A percentile compares a stretch with the other conserved stretches of the same genome.
These are phyloP conservation scores for Serendipita vermifera DNA, from an alignment of 768 basidiomycete genomes.

Conservation along the genomic window DNA sequence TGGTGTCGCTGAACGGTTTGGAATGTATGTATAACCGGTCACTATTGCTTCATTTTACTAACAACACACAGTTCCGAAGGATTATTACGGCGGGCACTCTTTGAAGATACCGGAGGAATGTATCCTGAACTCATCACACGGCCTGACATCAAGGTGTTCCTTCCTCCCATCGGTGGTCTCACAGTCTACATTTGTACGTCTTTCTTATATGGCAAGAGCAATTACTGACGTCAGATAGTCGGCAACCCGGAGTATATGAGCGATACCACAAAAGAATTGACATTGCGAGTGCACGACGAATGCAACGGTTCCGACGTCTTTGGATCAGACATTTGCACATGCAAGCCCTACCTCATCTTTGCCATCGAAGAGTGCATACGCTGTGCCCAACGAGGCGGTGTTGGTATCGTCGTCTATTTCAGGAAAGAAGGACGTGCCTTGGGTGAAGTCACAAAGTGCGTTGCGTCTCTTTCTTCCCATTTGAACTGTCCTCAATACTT, in stretches of 20 bases:
- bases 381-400: constrained; percentile 69
- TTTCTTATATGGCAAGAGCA: background rate
- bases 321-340: constrained; percentile 84
- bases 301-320: constrained; percentile 96
- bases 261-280: constrained; percentile 67
- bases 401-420: constrained; percentile 90
- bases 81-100: constrained; percentile 76
- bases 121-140: constrained; percentile 92
- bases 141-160: constrained; percentile 88
- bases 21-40: constrained; percentile 46
- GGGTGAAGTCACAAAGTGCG: constrained; percentile 83
- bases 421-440: constrained; percentile 86
- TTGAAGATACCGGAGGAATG: constrained; percentile 94
- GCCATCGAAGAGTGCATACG: constrained; percentile 91
- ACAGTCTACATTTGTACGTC: constrained; percentile 82
- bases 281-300: constrained; percentile 86
- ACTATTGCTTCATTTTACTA: background rate
- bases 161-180: constrained; percentile 84
- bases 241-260: constrained; percentile 69
- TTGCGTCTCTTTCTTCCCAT: constrained; percentile 13
- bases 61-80: constrained; percentile 50
- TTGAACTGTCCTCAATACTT: background rate
- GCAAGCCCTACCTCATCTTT: constrained; percentile 84
- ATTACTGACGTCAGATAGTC: constrained; percentile 32
- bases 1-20: constrained; percentile 86